Evolutionary conservation across 441 rosid genomes (phyloP), one percentile per base, ranked within the genome.

Genomic region (Biscutella laevigata): DNA sequence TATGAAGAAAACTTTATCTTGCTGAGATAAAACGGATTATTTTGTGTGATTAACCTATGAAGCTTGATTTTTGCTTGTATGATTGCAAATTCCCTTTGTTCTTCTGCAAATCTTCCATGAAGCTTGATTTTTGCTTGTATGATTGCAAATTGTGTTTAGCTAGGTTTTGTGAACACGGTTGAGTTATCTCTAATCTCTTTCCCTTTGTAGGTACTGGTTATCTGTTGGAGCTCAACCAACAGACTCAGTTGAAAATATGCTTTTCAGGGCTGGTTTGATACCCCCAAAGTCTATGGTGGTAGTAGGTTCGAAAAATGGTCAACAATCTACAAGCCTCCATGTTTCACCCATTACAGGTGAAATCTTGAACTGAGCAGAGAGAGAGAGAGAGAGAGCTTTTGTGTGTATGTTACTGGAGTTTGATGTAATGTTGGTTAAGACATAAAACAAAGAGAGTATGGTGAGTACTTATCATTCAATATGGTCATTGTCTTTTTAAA

Each of bases 211-310:
- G 80, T 90, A 90, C 66, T 90, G 97, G 97, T 54, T 86, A 45
- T 87, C 97, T 0, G 96, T 90, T 40, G 97, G 96, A 57, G 97
- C 96, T 45, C 96, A 82, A 64, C 86, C 96, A 45, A 82, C 95
- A 6, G 91, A 89, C 15, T 75, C 94, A 0, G 92, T 86, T 32
- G 82, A 86, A 33, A 72, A 67, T 37, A 72, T 90, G 54, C 94
- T 90, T 38, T 87, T 84, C 78, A 78, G 92, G 64, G 78, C 91
- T 20, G 94, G 95, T 24, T 9, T 90, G 39, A 64, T 80, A 9
- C 97, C 96, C 3, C 89, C 95, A 2, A 83, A 80, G 15, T 71
- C 94, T 5, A 79, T 74, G 94, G 74, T 78, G 1, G 89, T 74
- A 4, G 67, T 78, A 68, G 82, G 77, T 24, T 77, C 76, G 20